Percentiles rank a stretch among this genome's conserved stretches.
Conservation (phyloP, 768 basidiomycete genomes). For the Kwoniella bestiolae region DNA sequence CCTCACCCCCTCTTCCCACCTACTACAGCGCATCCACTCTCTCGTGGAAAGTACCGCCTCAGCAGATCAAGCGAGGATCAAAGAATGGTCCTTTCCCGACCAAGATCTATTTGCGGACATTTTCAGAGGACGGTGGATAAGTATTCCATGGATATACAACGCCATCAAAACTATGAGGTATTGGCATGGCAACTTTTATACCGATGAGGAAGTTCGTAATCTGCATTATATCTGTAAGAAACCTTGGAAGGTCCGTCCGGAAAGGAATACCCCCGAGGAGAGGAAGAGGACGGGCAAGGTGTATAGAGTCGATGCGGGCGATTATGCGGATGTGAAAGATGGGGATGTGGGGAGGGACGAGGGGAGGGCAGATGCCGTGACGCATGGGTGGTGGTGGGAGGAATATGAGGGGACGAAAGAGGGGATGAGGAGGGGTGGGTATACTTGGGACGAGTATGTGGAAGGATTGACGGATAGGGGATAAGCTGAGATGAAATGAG, state of each 20-base stretch:
- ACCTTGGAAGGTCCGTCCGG: conserved; percentile 34
- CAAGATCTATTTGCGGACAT: conserved; percentile 83
- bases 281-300: conserved; percentile 1
- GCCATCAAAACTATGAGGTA: conserved; percentile 78
- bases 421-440: conserved; percentile 6
- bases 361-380: conserved; percentile 33
- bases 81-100: conserved; percentile 75
- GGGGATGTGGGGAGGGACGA: conserved; percentile 8
- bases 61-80: conserved; percentile 58
- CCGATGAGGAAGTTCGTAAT: conserved; percentile 78
- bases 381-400: conserved; percentile 34
- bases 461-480: conserved; percentile 19
- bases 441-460: conserved; percentile 15
- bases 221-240: conserved; percentile 48
- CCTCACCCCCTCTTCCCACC: conserved; percentile 69
- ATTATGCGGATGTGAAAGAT: conserved; percentile 19
- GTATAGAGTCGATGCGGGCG: conserved; percentile 17
- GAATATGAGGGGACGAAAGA: conserved; percentile 20
- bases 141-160: conserved; percentile 60
- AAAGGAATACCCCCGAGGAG: conserved; percentile 1
- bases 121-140: conserved; percentile 64
- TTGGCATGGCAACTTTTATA: conserved; percentile 73
- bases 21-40: conserved; percentile 63
- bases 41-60: conserved; percentile 62
- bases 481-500: background rate